Evolutionary conservation across 2,329 filamentous ascomycete species (phyloP).

Genomic region (Colletotrichum sp.): DNA sequence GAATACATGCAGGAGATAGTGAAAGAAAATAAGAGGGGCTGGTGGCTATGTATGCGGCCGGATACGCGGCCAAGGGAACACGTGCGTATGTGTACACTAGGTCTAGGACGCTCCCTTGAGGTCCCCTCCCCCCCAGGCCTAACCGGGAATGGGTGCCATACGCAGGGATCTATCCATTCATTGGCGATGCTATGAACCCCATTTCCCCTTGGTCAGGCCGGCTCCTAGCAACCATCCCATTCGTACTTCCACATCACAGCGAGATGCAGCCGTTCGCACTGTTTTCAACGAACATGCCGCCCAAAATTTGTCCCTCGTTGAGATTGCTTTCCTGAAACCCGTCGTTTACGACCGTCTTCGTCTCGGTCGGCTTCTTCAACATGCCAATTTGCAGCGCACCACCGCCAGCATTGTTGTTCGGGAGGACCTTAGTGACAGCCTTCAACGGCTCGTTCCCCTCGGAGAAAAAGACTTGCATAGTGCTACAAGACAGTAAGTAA

Average conservation of each 20-base stretch:
- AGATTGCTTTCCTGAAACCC: slow-evolving; percentile 52
- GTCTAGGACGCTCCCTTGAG: not conserved
- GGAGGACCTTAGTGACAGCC: slow-evolving; percentile 45
- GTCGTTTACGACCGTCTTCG: slow-evolving; percentile 46
- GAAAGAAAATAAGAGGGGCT: not conserved
- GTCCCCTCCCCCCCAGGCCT: not conserved
- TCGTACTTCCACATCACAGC: not conserved
- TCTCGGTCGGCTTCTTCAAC: slow-evolving; percentile 60
- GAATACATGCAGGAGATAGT: not conserved
- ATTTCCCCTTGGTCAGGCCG: not conserved
- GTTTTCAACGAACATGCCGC: slow-evolving; percentile 57
- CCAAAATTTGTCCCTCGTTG: slow-evolving; percentile 56
- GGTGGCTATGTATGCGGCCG: not conserved
- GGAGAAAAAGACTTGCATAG: slow-evolving; percentile 62
- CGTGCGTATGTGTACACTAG: not conserved
- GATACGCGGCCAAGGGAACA: not conserved
- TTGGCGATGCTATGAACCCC: not conserved
- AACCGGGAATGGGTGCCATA: not conserved
- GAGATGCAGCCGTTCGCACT: slow-evolving; percentile 30
- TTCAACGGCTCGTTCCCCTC: slow-evolving; percentile 46
- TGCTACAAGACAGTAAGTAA: slow-evolving; percentile 36
- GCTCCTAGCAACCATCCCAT: not conserved
- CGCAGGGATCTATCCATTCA: not conserved
- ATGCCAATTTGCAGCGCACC: slow-evolving; percentile 67
- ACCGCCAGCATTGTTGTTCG: slow-evolving; percentile 57